phyloP scores from a whole-genome alignment of 257 asterid species.

The Solanum sparsipilum region DNA sequence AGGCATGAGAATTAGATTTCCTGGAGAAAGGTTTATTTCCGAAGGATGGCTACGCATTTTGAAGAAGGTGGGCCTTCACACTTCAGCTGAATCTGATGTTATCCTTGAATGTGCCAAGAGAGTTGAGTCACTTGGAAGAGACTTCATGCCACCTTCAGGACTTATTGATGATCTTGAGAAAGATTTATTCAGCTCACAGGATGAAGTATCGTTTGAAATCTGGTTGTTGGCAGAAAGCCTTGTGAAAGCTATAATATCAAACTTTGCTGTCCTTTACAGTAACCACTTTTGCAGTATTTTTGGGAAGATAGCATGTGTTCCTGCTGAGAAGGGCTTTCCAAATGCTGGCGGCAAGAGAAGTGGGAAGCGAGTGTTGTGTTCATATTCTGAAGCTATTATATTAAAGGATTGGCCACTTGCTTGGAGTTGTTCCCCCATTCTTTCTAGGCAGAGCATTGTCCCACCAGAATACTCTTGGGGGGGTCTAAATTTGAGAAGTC shows the following conservation, averaged over 20 bases:
- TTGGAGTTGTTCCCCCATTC: slow-evolving; percentile 90
- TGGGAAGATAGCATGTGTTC: slow-evolving; percentile 78
- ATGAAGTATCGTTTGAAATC: slow-evolving; percentile 68
- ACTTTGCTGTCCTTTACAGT: slow-evolving; percentile 82
- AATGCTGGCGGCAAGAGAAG: slow-evolving; percentile 53
- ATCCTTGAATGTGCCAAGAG: slow-evolving; percentile 86
- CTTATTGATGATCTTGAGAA: slow-evolving; percentile 45
- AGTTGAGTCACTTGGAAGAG: slow-evolving; percentile 86
- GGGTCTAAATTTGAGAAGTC: slow-evolving; percentile 76
- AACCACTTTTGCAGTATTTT: slow-evolving; percentile 79
- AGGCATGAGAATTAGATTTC: slow-evolving; percentile 66
- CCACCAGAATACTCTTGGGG: slow-evolving; percentile 97
- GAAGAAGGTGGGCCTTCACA: slow-evolving; percentile 76
- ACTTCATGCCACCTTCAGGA: slow-evolving; percentile 43
- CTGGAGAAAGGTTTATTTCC: slow-evolving; percentile 84
- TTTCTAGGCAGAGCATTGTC: slow-evolving; percentile 62
- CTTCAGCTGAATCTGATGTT: slow-evolving; percentile 72
- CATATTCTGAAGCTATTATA: slow-evolving; percentile 69
- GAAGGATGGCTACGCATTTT: slow-evolving; percentile 84
- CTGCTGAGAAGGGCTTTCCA: slow-evolving; percentile 91
- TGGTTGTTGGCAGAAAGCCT: slow-evolving; percentile 87
- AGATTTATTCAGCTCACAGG: slow-evolving; percentile 41
- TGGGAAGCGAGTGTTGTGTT: slow-evolving; percentile 78
- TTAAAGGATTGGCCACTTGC: slow-evolving; percentile 94
- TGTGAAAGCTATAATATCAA: slow-evolving; percentile 62